Percentiles rank a stretch among this genome's conserved stretches.
These are phyloP conservation scores for Lathyrus aphaca DNA, from an alignment of 306 rosid genomes.

Conservation along the genomic window DNA sequence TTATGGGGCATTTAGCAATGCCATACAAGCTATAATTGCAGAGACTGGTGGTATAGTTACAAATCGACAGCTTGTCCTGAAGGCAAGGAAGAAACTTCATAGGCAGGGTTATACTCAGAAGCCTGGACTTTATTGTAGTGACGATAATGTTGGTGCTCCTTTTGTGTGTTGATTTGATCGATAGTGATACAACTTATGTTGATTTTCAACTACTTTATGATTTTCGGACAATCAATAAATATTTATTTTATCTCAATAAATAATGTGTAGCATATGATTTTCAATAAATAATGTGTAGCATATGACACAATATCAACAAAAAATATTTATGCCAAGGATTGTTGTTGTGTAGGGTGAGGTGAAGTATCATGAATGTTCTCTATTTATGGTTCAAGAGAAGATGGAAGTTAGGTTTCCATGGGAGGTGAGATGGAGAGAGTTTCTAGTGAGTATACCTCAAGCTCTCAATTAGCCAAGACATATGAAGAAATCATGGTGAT, in stretches of 20 bases:
- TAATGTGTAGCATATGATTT: background rate
- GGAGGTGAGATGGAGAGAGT: no score
- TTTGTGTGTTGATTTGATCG: slow-evolving; percentile 40
- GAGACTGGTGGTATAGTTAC: slow-evolving; percentile 56
- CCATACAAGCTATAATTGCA: slow-evolving; percentile 61
- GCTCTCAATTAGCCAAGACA: no score
- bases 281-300: background rate
- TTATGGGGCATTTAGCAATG: slow-evolving; percentile 84
- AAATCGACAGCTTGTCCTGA: slow-evolving; percentile 61
- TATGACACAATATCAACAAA: background rate
- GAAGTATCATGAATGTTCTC: no score
- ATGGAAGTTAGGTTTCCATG: no score
- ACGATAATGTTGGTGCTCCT: slow-evolving; percentile 49
- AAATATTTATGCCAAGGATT: no score
- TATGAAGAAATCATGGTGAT: no score
- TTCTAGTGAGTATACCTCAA: no score
- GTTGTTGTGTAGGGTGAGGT: no score
- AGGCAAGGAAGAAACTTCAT: slow-evolving; percentile 58
- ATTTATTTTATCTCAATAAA: slow-evolving; percentile 37
- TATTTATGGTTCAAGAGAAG: no score
- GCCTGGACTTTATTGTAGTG: slow-evolving; percentile 84
- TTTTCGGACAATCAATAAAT: slow-evolving; percentile 10
- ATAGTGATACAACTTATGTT: background rate
- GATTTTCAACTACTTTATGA: background rate
- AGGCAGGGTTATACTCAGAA: slow-evolving; percentile 69